Percentiles rank a stretch among this genome's conserved stretches.
Conservation (phyloP, 371 early-diverging fungal species). For the Ordospora colligata region DNA sequence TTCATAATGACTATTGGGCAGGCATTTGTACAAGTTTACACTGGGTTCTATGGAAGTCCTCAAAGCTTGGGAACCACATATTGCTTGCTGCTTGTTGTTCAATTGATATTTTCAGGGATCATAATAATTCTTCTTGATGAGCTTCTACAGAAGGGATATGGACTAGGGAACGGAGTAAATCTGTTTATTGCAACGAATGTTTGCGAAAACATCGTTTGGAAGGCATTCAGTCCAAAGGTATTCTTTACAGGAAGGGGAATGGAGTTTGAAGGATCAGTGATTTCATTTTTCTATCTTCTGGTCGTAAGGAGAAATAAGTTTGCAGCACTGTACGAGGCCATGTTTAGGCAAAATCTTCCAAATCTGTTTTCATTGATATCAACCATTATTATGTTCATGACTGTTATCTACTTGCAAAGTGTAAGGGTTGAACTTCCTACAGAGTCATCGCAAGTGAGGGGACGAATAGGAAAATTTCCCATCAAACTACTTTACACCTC, state of each 20-base stretch:
- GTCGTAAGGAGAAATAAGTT: slow-evolving; percentile 88
- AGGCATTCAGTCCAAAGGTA: slow-evolving; percentile 87
- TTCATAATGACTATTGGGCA: slow-evolving; percentile 87
- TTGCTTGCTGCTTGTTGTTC: slow-evolving; percentile 79
- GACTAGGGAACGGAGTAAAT: slow-evolving; percentile 96
- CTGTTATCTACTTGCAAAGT: slow-evolving; percentile 95
- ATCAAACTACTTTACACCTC: slow-evolving; percentile 98
- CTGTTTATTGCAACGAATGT: slow-evolving; percentile 98
- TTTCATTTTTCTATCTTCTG: slow-evolving; percentile 84
- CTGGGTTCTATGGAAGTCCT: slow-evolving; percentile 92
- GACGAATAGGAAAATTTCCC: slow-evolving; percentile 88
- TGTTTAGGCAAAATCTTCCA: slow-evolving; percentile 87
- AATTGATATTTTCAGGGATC: slow-evolving; percentile 86
- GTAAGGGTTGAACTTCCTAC: slow-evolving; percentile 96
- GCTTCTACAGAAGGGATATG: slow-evolving; percentile 99
- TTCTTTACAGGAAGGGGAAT: slow-evolving; percentile 88
- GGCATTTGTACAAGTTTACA: slow-evolving; percentile 86
- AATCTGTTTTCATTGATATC: slow-evolving; percentile 83
- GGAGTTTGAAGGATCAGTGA: slow-evolving; percentile 95
- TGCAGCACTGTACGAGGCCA: slow-evolving; percentile 88
- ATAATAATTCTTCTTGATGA: slow-evolving; percentile 95
- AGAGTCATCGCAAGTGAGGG: slow-evolving; percentile 84
- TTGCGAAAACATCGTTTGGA: slow-evolving; percentile 97
- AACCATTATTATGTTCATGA: slow-evolving; percentile 76
- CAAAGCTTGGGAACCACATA: slow-evolving; percentile 80